A percentile compares a stretch with the other conserved stretches of the same genome.
phyloP scores from a whole-genome alignment of 805 yeast species.

The Metschnikowia similis region DNA sequence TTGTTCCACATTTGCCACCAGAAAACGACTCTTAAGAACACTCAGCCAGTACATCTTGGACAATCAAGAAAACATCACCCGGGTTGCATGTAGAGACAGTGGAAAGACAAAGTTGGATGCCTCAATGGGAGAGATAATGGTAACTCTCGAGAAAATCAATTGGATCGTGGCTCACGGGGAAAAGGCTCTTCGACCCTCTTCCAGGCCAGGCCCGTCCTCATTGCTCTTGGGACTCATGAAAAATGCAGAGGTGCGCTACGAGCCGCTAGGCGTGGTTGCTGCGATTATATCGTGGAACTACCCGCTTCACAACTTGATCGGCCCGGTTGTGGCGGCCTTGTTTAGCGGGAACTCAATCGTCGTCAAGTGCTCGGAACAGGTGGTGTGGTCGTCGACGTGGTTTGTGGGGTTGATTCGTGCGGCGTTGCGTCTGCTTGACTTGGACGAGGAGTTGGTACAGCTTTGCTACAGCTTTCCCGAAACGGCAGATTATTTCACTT shows the following conservation, averaged over 20 bases:
- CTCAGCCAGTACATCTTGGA: conserved; percentile 66
- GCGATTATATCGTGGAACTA: conserved; percentile 97
- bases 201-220: conserved; percentile 84
- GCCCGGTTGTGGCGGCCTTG: conserved; percentile 84
- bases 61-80: conserved; percentile 81
- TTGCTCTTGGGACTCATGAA: conserved; percentile 77
- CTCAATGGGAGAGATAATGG: conserved; percentile 93
- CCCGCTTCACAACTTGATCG: conserved; percentile 91
- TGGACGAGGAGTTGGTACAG: conserved; percentile 81
- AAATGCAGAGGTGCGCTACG: conserved; percentile 89
- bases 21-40: conserved; percentile 69
- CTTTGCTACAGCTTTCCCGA: conserved; percentile 85
- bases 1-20: conserved; percentile 53
- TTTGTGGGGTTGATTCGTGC: conserved; percentile 68
- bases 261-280: conserved; percentile 84
- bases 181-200: conserved; percentile 59
- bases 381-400: conserved; percentile 87
- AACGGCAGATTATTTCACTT: conserved; percentile 79
- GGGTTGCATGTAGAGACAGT: conserved; percentile 93
- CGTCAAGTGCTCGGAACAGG: conserved; percentile 93
- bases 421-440: conserved; percentile 69
- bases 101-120: conserved; percentile 97
- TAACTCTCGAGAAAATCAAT: conserved; percentile 84
- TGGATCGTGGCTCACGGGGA: conserved; percentile 90
- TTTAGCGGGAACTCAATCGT: conserved; percentile 91